Evolutionary conservation across 306 rosid genomes (phyloP).

Genomic region (Prunus padus): DNA sequence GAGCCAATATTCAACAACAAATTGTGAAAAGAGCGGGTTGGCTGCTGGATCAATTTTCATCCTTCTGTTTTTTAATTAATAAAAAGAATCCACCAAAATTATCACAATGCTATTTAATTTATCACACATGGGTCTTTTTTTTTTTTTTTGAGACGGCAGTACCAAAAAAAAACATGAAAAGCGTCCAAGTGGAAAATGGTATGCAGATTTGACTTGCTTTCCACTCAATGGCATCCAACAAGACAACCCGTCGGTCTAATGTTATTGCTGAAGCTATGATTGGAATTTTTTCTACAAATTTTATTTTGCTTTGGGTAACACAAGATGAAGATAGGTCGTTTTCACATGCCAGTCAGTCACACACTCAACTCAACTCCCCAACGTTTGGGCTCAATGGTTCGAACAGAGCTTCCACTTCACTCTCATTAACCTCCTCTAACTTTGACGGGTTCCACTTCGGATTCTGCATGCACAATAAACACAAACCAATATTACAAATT

Average conservation of each 20-base stretch:
- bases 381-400: slow-evolving; percentile 55
- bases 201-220: no score
- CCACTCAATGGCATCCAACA: no score
- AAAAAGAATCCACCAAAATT: no score
- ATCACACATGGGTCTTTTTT: no score
- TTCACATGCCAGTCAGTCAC: background rate
- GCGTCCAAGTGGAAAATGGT: background rate
- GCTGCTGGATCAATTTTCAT: no score
- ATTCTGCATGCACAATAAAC: slow-evolving; percentile 51
- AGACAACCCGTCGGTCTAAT: no score
- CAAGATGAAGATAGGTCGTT: background rate
- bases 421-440: slow-evolving; percentile 61
- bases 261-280: no score
- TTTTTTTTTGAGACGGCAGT: background rate
- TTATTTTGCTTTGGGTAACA: background rate
- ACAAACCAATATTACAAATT: background rate
- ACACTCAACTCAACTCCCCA: slow-evolving; percentile 35
- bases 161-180: background rate
- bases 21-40: no score
- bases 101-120: no score
- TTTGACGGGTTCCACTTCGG: slow-evolving; percentile 83
- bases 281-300: no score
- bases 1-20: no score
- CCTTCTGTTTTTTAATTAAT: no score
- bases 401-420: slow-evolving; percentile 63